Percentiles rank a stretch among this genome's conserved stretches.
Evolutionary conservation across 768 basidiomycete species (phyloP).

Genomic region (Neoboletus brunneissimus): DNA sequence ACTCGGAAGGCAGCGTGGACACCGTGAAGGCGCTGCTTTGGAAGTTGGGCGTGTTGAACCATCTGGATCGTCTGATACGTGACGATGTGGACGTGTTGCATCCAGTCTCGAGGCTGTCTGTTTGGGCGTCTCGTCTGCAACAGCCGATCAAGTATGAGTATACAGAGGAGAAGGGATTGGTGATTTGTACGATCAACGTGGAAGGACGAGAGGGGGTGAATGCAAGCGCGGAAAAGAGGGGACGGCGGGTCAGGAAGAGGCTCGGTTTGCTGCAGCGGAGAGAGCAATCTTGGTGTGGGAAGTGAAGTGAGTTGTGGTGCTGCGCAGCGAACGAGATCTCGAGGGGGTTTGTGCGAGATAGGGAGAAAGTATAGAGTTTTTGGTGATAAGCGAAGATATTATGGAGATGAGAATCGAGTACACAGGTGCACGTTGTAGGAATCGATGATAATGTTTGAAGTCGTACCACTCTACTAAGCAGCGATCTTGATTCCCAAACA

Average conservation of each 20-base stretch:
- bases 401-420: no score
- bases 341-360: no score
- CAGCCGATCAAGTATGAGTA: constrained; percentile 44
- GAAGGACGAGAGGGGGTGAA: constrained; percentile 54
- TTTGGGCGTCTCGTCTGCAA: constrained; percentile 56
- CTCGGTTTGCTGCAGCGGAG: constrained; percentile 64
- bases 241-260: constrained; percentile 62
- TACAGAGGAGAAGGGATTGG: constrained; percentile 45
- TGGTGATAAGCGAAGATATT: no score
- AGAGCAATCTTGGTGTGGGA: constrained; percentile 49
- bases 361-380: no score
- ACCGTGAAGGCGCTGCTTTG: constrained; percentile 47
- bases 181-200: constrained; percentile 46
- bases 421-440: no score
- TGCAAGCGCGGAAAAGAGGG: constrained; percentile 50
- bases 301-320: no score
- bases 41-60: constrained; percentile 52
- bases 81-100: constrained; percentile 71
- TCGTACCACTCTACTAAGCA: no score
- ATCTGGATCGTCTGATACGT: constrained; percentile 63
- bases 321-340: background rate
- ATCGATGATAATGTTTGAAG: no score
- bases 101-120: constrained; percentile 61
- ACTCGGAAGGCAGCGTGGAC: constrained; percentile 56
- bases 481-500: no score